These are phyloP conservation scores for Nelumbo lutea DNA, from an alignment of 164 flowering plant genomes.

Conservation along the genomic window DNA sequence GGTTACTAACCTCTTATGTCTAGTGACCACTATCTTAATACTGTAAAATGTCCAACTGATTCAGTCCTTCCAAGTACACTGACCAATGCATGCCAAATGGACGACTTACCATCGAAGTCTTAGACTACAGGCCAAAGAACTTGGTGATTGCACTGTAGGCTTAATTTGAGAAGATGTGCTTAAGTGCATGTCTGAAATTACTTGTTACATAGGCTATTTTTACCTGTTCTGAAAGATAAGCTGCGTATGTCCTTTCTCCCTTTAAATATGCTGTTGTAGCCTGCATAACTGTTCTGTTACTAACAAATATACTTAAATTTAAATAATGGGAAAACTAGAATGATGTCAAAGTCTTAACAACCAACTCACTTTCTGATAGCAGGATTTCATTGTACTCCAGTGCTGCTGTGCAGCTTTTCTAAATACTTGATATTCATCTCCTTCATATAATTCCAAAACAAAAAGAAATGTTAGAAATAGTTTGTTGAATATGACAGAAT, in stretches of 20 bases:
- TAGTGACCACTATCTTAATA: background rate
- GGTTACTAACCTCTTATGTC: background rate
- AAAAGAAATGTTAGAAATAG: slow-evolving; percentile 6
- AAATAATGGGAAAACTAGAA: background rate
- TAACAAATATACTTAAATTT: background rate
- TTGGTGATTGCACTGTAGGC: no score
- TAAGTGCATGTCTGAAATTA: no score
- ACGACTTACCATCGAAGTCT: no score
- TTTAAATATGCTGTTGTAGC: slow-evolving; percentile 78
- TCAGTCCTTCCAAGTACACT: no score
- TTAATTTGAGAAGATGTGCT: no score
- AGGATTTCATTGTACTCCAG: slow-evolving; percentile 69
- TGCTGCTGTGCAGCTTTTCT: slow-evolving; percentile 61
- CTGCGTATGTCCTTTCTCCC: slow-evolving; percentile 55
- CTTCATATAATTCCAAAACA: slow-evolving; percentile 37
- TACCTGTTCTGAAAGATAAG: slow-evolving; percentile 87
- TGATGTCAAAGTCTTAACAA: slow-evolving; percentile 1
- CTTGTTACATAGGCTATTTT: background rate
- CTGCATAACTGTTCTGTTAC: slow-evolving; percentile 34
- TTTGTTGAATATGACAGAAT: background rate
- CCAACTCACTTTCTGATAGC: slow-evolving; percentile 58
- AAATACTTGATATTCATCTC: slow-evolving; percentile 56
- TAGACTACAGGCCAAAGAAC: no score
- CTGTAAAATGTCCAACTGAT: no score
- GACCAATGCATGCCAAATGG: no score